Conservation (phyloP, 768 basidiomycete genomes). For the Hysterangium stoloniferum region DNA sequence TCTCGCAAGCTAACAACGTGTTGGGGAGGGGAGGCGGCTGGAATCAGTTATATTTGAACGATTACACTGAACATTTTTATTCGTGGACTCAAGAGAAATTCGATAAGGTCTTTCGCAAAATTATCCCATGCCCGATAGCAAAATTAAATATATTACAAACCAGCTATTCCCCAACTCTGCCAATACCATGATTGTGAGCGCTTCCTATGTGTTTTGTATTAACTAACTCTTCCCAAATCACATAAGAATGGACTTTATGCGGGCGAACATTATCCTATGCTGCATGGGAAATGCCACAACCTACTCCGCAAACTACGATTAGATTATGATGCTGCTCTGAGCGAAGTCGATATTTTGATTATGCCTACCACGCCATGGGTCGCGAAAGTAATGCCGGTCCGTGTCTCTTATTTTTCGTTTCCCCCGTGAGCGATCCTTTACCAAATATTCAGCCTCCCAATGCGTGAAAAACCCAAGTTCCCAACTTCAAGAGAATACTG, state of each 20-base stretch:
- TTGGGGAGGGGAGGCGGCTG: constrained; percentile 19
- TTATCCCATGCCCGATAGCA: constrained; percentile 7
- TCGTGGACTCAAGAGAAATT: constrained; percentile 33
- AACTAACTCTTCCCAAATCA: not conserved
- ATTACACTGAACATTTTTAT: constrained; percentile 23
- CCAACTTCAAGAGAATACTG: too few relatives aligned
- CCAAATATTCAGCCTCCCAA: too few relatives aligned
- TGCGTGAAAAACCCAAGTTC: too few relatives aligned
- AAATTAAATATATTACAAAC: not conserved
- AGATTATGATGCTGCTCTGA: constrained; percentile 27
- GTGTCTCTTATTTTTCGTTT: too few relatives aligned
- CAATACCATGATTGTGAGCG: constrained; percentile 15
- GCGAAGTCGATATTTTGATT: constrained; percentile 25
- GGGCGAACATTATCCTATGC: constrained; percentile 22
- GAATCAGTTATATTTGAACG: constrained; percentile 28
- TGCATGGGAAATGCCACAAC: constrained; percentile 30
- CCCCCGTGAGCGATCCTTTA: too few relatives aligned
- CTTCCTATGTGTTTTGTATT: not conserved
- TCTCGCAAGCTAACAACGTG: constrained; percentile 13
- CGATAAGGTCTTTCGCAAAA: constrained; percentile 28
- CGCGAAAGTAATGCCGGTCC: constrained; percentile 20
- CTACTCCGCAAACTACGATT: constrained; percentile 28
- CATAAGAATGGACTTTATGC: constrained; percentile 26
- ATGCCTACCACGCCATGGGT: constrained; percentile 32
- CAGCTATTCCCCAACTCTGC: constrained; percentile 15